A percentile compares a stretch with the other conserved stretches of the same genome.
These are phyloP conservation scores for Phytophthora fragariae DNA, from an alignment of 352 stramenopile genomes.

Conservation along the genomic window DNA sequence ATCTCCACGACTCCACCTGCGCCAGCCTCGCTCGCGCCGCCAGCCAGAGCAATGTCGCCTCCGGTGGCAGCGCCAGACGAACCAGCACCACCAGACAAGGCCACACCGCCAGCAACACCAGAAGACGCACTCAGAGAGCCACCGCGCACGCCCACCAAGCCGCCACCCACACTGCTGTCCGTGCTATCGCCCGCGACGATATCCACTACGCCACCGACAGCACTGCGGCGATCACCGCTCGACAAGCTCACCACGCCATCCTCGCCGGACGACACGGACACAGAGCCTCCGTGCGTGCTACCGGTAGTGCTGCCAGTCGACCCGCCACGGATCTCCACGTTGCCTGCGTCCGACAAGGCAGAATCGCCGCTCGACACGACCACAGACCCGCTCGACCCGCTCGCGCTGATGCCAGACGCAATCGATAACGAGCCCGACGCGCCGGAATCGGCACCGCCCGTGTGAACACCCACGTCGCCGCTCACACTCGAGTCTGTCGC, in stretches of 20 bases:
- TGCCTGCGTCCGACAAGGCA: slow-evolving; percentile 14
- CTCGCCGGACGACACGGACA: background rate
- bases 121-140: slow-evolving; percentile 20
- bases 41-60: background rate
- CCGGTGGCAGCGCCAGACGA: slow-evolving; percentile 14
- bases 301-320: slow-evolving; percentile 17
- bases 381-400: slow-evolving; percentile 11
- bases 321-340: slow-evolving; percentile 17
- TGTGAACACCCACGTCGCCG: slow-evolving; percentile 25
- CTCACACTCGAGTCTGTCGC: slow-evolving; percentile 30
- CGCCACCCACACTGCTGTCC: slow-evolving; percentile 9
- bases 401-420: slow-evolving; percentile 17
- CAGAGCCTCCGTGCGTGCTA: slow-evolving; percentile 15
- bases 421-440: slow-evolving; percentile 27
- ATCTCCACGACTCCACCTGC: slow-evolving; percentile 9
- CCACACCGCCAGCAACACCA: slow-evolving; percentile 22
- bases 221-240: slow-evolving; percentile 24
- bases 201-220: background rate
- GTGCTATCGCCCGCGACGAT: slow-evolving; percentile 17
- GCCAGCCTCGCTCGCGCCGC: slow-evolving; percentile 13
- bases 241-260: background rate
- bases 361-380: slow-evolving; percentile 25
- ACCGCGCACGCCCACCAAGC: slow-evolving; percentile 26
- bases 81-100: slow-evolving; percentile 25
- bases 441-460: slow-evolving; percentile 30